phyloP scores from a whole-genome alignment of 1,139 yeast genomes.

The Diutina pseudorugosa region DNA sequence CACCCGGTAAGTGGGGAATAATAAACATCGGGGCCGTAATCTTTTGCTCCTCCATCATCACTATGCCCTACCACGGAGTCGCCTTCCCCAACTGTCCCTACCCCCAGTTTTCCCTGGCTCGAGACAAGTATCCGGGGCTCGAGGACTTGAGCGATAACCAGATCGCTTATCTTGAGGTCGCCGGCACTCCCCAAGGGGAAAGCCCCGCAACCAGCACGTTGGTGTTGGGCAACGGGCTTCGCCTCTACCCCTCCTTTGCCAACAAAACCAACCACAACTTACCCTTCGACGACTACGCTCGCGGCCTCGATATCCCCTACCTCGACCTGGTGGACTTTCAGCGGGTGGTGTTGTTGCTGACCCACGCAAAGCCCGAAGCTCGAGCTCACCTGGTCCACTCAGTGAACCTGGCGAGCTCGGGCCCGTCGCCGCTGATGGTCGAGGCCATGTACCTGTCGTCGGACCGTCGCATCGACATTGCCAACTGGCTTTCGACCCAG shows the following conservation, averaged over 20 bases:
- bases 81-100: slow-evolving; percentile 1
- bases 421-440: not conserved
- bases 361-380: not conserved
- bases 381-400: not conserved
- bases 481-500: not conserved
- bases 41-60: not conserved
- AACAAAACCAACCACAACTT: not conserved
- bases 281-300: slow-evolving; percentile 1
- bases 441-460: not conserved
- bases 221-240: not conserved
- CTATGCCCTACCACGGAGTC: not conserved
- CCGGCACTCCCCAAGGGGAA: not conserved
- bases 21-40: not conserved
- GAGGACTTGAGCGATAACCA: not conserved
- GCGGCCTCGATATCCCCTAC: not conserved
- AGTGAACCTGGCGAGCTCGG: not conserved
- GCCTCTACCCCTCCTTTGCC: not conserved
- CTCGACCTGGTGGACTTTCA: not conserved
- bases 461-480: not conserved
- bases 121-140: not conserved
- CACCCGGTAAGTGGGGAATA: not conserved
- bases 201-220: not conserved
- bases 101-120: not conserved
- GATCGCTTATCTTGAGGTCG: not conserved
- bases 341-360: not conserved